These are phyloP conservation scores for Neurospora sp. DNA, from an alignment of 2,329 filamentous ascomycete genomes.

Conservation along the genomic window DNA sequence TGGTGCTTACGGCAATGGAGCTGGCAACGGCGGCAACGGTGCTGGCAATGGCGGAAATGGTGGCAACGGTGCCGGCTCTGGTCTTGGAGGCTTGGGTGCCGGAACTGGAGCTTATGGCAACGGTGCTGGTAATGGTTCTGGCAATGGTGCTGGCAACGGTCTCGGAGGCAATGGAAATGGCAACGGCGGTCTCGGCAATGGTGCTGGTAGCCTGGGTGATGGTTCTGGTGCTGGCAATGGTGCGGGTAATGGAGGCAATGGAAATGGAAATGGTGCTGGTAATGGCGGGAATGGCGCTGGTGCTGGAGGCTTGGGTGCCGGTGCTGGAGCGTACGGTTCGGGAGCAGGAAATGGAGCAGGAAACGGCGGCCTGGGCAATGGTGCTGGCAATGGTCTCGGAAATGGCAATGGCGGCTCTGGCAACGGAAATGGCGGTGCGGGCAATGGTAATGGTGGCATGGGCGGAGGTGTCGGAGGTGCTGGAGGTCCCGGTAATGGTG, in stretches of 20 bases:
- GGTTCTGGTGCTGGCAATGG: neutral
- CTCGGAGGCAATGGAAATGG: neutral
- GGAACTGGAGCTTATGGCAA: neutral
- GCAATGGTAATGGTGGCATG: constrained; percentile 1
- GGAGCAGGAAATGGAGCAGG: constrained; percentile 1
- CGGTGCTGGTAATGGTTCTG: constrained; percentile 2
- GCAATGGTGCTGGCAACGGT: constrained; percentile 3
- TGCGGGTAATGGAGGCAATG: neutral
- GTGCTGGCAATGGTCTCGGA: neutral
- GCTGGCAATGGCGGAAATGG: neutral
- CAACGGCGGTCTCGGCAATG: neutral
- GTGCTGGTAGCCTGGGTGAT: neutral
- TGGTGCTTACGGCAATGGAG: neutral
- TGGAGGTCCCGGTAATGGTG: neutral
- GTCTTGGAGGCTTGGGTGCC: neutral
- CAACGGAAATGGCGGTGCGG: neutral
- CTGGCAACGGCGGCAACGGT: no score
- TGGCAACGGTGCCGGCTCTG: neutral
- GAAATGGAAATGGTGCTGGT: neutral
- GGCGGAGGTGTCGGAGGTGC: neutral
- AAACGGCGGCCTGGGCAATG: constrained; percentile 1
- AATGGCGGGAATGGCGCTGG: neutral
- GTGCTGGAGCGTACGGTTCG: neutral
- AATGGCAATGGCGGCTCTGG: constrained; percentile 1
- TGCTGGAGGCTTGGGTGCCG: neutral